Percentiles rank a stretch among this genome's conserved stretches.
Evolutionary conservation across 495 filamentous ascomycete species (phyloP).

Genomic region (Lasiosphaeriaceae sp.): DNA sequence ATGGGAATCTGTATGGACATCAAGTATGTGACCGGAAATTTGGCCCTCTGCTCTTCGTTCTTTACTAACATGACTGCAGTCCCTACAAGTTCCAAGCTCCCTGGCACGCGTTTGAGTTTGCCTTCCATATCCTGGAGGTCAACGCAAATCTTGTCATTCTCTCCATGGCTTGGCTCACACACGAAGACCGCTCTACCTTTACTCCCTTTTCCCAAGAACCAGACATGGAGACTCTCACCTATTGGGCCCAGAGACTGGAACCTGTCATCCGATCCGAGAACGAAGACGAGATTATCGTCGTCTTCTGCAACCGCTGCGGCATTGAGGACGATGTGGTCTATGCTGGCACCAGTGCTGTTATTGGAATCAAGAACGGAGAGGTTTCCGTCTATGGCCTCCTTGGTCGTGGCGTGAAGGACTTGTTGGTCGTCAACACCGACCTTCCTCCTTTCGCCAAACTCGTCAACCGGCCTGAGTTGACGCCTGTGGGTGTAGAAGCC

Average conservation of each 20-base stretch:
- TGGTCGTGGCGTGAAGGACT: conserved; percentile 59
- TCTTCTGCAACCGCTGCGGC: conserved; percentile 81
- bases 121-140: conserved; percentile 62
- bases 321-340: conserved; percentile 67
- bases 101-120: conserved; percentile 80
- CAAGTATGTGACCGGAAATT: conserved; percentile 44
- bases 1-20: conserved; percentile 88
- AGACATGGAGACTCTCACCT: conserved; percentile 76
- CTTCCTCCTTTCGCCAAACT: conserved; percentile 26
- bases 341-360: conserved; percentile 82
- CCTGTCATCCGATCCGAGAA: conserved; percentile 61
- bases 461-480: conserved; percentile 15
- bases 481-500: not conserved
- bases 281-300: conserved; percentile 64
- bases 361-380: conserved; percentile 67
- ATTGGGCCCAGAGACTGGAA: conserved; percentile 78
- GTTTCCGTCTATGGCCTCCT: conserved; percentile 63
- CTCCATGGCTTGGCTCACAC: conserved; percentile 86
- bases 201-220: conserved; percentile 49
- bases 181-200: conserved; percentile 45
- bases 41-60: not conserved
- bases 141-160: conserved; percentile 70
- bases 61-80: conserved; percentile 9
- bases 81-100: conserved; percentile 64
- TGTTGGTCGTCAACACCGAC: conserved; percentile 62